Base-by-base conservation (phyloP, 768 basidiomycete species). In the Suillus plorans region DNA sequence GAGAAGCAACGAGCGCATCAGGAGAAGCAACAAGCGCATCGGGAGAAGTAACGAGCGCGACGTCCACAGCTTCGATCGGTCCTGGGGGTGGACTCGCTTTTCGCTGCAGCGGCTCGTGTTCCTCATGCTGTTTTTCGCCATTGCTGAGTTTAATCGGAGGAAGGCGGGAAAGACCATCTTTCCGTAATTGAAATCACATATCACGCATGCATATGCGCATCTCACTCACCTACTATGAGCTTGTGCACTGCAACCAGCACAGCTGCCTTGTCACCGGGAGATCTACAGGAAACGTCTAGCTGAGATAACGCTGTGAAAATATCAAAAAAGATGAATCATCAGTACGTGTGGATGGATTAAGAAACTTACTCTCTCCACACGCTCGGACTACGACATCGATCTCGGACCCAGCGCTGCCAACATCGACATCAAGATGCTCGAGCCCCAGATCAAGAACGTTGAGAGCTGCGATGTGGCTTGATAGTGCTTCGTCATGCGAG, bases 381-480 rank as follows among this genome's bases (percentile, higher is more conserved):
- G 80, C 79, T 62, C 81, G 84, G 0, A 95, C 85, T 10, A 97
- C 86, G 3, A 78, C 77, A 56, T 89, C 83, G 14, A 97, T 78
- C 28, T 79, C 79, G 57, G 82, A 69, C 5, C 83, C 78, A 1
- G 78, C 79, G 5, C 74, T 68, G 3, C 86, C 88, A 0, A 93
- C 86, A 61, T 94, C 89, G 10, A 99, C 84, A 18, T 96, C 97
- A 1, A 99, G 85, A 77, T 99, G 95, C 45, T 91, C 89, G 12
- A 99, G 80, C 2, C 88, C 84, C 0, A 99, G 80, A 74, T 98
- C 97, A 1, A 99, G 81, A 82, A 95, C 86, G 69, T 96, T 95
- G 53, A 99, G 81, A 1, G 95, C 96, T 16, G 94, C 94, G 18
- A 98, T 89, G 6, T 96, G 87, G 71, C 88, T 91, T 0, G 95